These are phyloP conservation scores for Neolentinus lepideus DNA, from an alignment of 1,284 basidiomycete genomes.

Conservation along the genomic window DNA sequence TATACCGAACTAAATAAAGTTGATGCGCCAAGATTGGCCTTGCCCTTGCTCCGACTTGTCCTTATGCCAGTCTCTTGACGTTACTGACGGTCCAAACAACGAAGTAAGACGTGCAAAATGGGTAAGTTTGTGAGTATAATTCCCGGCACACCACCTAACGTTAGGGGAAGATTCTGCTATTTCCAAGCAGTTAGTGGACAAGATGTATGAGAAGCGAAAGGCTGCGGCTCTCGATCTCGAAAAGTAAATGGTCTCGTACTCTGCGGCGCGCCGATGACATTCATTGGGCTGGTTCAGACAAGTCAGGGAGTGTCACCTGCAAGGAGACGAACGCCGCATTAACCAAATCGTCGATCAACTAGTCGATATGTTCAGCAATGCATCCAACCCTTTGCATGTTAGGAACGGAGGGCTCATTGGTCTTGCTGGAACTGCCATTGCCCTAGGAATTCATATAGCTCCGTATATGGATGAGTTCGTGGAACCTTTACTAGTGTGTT, in stretches of 20 bases:
- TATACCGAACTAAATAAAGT: neutral
- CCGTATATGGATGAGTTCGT: slow-evolving; percentile 94
- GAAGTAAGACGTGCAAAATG: neutral
- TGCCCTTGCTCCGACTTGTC: neutral
- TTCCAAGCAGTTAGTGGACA: slow-evolving; percentile 74
- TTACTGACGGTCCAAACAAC: neutral
- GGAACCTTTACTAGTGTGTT: slow-evolving; percentile 87
- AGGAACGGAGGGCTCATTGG: slow-evolving; percentile 96
- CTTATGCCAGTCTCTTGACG: neutral
- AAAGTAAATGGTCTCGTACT: slow-evolving; percentile 49
- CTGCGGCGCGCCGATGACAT: neutral
- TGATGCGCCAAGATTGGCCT: neutral
- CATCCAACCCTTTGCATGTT: slow-evolving; percentile 78
- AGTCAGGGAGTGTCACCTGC: slow-evolving; percentile 81
- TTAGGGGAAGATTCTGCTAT: slow-evolving; percentile 47
- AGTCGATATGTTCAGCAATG: slow-evolving; percentile 84
- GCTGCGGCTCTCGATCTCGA: slow-evolving; percentile 93
- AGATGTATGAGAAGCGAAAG: slow-evolving; percentile 95
- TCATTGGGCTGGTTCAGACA: slow-evolving; percentile 32
- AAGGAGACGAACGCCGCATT: slow-evolving; percentile 79
- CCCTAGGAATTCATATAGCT: slow-evolving; percentile 87
- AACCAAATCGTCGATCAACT: slow-evolving; percentile 90
- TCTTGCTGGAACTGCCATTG: slow-evolving; percentile 93
- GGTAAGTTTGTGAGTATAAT: neutral
- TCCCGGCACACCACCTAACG: neutral